Evolutionary conservation across 2,329 filamentous ascomycete species (phyloP).

Genomic region (Colletotrichum tamarilloi): DNA sequence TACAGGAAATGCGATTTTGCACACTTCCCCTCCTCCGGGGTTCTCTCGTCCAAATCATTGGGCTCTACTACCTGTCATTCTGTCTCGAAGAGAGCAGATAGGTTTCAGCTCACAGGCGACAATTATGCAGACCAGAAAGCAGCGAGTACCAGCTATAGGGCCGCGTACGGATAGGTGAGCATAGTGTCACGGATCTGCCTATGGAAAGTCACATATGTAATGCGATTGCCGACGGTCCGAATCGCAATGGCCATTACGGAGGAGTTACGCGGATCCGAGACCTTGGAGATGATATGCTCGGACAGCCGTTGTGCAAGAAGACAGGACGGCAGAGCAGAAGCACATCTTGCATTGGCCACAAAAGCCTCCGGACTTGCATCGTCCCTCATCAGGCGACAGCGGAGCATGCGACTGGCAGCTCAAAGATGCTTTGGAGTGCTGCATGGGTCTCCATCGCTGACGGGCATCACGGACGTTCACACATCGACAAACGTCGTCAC

Average conservation of each 20-base stretch:
- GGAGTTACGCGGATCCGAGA: slow-evolving; percentile 25
- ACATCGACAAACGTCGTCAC: background rate
- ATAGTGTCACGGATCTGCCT: slow-evolving; percentile 44
- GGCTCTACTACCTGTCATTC: slow-evolving; percentile 4
- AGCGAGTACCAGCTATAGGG: background rate
- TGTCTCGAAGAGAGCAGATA: background rate
- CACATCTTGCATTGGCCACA: slow-evolving; percentile 8
- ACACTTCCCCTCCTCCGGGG: background rate
- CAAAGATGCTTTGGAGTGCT: background rate
- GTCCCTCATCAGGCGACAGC: slow-evolving; percentile 23
- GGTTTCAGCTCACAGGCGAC: slow-evolving; percentile 18
- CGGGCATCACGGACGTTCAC: slow-evolving; percentile 38
- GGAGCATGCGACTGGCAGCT: slow-evolving; percentile 18
- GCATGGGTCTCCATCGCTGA: slow-evolving; percentile 37
- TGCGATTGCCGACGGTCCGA: slow-evolving; percentile 42
- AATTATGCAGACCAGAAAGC: background rate
- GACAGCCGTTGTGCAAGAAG: slow-evolving; percentile 1
- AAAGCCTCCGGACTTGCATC: slow-evolving; percentile 15
- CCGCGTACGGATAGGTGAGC: background rate
- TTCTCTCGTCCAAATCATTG: slow-evolving; percentile 26
- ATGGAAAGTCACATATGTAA: slow-evolving; percentile 44
- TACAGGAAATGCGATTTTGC: background rate
- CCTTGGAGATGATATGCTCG: slow-evolving; percentile 9
- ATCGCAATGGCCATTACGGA: slow-evolving; percentile 17
- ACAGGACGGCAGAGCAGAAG: background rate